These are phyloP conservation scores for Aureobasidium namibiae DNA, from an alignment of 2,329 filamentous ascomycete genomes.

Conservation along the genomic window DNA sequence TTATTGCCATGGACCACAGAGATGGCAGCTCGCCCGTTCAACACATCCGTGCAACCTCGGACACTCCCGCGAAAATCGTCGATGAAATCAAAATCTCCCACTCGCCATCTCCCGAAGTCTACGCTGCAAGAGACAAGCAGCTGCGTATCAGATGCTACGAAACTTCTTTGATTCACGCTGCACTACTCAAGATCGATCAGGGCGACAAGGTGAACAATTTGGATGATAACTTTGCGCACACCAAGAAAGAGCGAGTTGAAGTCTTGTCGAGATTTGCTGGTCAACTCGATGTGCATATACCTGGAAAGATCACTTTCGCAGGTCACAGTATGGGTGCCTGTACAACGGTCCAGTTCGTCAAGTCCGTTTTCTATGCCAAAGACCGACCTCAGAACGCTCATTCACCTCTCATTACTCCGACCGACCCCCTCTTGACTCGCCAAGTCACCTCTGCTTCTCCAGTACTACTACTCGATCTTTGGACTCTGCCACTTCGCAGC, in stretches of 20 bases:
- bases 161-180: slow-evolving; percentile 61
- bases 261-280: slow-evolving; percentile 52
- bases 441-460: slow-evolving; percentile 64
- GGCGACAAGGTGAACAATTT: slow-evolving; percentile 41
- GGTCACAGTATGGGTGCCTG: slow-evolving; percentile 78
- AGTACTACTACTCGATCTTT: slow-evolving; percentile 68
- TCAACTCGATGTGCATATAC: slow-evolving; percentile 59
- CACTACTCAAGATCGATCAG: slow-evolving; percentile 57
- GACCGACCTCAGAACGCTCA: slow-evolving; percentile 33
- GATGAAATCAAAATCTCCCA: slow-evolving; percentile 48
- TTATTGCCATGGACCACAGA: slow-evolving; percentile 73
- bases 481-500: slow-evolving; percentile 64
- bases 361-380: slow-evolving; percentile 62
- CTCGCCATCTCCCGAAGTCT: slow-evolving; percentile 55
- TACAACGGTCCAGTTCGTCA: slow-evolving; percentile 67
- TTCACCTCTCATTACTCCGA: slow-evolving; percentile 55
- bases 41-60: slow-evolving; percentile 55
- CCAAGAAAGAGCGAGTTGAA: slow-evolving; percentile 30
- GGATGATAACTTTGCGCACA: slow-evolving; percentile 31
- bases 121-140: slow-evolving; percentile 60
- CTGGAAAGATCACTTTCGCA: slow-evolving; percentile 64
- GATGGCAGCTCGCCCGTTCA: slow-evolving; percentile 73
- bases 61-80: slow-evolving; percentile 32
- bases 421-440: slow-evolving; percentile 42
- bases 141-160: slow-evolving; percentile 73